Conservation (phyloP, 805 yeast species). For the Lachancea kluyveri region DNA sequence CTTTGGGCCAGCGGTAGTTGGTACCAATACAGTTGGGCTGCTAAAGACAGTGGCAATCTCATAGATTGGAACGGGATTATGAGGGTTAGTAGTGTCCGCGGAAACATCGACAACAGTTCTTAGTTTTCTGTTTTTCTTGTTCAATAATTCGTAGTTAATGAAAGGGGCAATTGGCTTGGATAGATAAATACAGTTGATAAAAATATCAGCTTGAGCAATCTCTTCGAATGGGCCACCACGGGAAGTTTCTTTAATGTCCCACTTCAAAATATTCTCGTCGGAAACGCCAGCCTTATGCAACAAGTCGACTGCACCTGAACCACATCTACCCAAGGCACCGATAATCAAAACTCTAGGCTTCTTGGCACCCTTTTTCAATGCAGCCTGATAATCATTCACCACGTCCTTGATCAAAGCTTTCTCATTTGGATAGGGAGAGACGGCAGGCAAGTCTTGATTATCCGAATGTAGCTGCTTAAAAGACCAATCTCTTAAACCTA, state of each 20-base stretch:
- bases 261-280: constrained; percentile 71
- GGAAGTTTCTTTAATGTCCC: constrained; percentile 98
- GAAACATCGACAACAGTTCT: constrained; percentile 95
- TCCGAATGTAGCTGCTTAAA: constrained; percentile 73
- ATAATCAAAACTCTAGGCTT: constrained; percentile 80
- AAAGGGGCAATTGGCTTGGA: constrained; percentile 94
- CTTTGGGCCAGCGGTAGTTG: constrained; percentile 74
- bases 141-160: constrained; percentile 61
- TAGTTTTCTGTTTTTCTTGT: constrained; percentile 62
- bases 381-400: constrained; percentile 48
- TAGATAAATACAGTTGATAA: constrained; percentile 92
- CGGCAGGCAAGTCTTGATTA: constrained; percentile 66
- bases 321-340: constrained; percentile 98
- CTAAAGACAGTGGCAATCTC: constrained; percentile 82
- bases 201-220: constrained; percentile 79
- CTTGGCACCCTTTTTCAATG: constrained; percentile 54
- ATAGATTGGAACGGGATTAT: constrained; percentile 96
- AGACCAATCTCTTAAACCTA: constrained; percentile 93
- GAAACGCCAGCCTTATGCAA: constrained; percentile 83
- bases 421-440: constrained; percentile 80
- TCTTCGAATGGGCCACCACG: constrained; percentile 96
- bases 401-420: constrained; percentile 66
- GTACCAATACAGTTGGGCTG: constrained; percentile 84
- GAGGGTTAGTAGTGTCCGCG: constrained; percentile 98
- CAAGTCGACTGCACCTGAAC: constrained; percentile 90